Percentiles rank a stretch among this genome's conserved stretches.
These are phyloP conservation scores for Aleurites moluccanus DNA, from an alignment of 441 rosid species.

Conservation along the genomic window DNA sequence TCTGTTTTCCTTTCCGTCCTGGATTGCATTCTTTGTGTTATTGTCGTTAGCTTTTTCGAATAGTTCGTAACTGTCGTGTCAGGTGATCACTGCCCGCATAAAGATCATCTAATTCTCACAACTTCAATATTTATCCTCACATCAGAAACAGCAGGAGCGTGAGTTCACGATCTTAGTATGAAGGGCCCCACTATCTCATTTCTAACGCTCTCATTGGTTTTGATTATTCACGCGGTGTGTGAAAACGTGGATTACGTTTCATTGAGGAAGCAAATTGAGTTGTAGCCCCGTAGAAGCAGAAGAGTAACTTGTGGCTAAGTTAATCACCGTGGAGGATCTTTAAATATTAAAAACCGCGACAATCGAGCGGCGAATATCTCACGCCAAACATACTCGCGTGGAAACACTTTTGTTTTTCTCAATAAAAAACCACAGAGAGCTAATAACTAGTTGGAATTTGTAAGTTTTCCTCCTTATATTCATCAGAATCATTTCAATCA, in stretches of 20 bases:
- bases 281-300: conserved; percentile 12
- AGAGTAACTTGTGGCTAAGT: not conserved
- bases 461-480: conserved; percentile 30
- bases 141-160: conserved; percentile 27
- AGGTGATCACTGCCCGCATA: conserved; percentile 46
- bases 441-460: conserved; percentile 30
- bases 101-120: conserved; percentile 37
- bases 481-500: conserved; percentile 32
- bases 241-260: conserved; percentile 24
- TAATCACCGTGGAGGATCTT: conserved; percentile 25
- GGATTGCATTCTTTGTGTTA: conserved; percentile 26
- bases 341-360: not conserved
- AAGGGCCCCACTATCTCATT: not conserved
- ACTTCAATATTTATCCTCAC: conserved; percentile 24
- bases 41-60: conserved; percentile 27
- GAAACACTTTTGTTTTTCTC: not conserved
- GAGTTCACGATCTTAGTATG: not conserved
- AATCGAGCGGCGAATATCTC: conserved; percentile 29
- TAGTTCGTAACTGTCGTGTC: conserved; percentile 58
- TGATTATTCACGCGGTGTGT: conserved; percentile 24
- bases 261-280: not conserved
- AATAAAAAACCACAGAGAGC: no score
- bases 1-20: conserved; percentile 23
- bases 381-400: conserved; percentile 10
- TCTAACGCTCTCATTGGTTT: conserved; percentile 5